Base-by-base conservation (phyloP, 2,329 filamentous ascomycete species). In the Pyrenophora seminiperda region DNA sequence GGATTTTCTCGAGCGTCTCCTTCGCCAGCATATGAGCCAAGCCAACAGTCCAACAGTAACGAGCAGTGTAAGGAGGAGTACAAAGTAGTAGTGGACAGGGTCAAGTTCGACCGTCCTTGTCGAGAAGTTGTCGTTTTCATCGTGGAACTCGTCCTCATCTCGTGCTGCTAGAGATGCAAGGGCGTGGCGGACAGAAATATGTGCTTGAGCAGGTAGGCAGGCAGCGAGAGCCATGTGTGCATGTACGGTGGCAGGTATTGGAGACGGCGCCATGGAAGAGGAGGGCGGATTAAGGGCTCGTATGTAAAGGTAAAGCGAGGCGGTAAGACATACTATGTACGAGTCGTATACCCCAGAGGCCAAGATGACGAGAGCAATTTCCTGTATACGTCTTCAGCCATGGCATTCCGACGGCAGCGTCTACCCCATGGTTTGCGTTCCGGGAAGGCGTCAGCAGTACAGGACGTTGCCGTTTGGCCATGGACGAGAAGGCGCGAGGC, bases 41-140 rank as follows among this genome's bases (percentile, higher is more conserved):
- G 75, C 57, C 11, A 73, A 65, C 18, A 75, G 56, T 36, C 75
- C 70, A 22, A 80, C 39, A 3, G 77, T 66, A 37, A 79, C 73
- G 50, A 81, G 65, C 18, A 85, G 73, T 19, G 81, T 76, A 39
- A 86, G 76, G 72, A 83, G 84, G 58, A 81, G 76, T 9, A 27
- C 4, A 68, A 84, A 81, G 56, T 81, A 82, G 58, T 80, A 77
- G 52, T 76, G 73, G 44, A 76, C 73, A 22, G 61, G 56, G 44
- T 76, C 73, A 22, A 60, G 56, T 34, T 63, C 50, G 4, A 54
- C 48, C n/a, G 36, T 49, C 11, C 19, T 20, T 18, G 5, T 10
- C 17, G 36, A 3, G 9, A 15, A 27, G 15, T 19, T 11, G 9
- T 38, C 37, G 1, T 18, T 10, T 15, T 24, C 41, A 15, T 19